phyloP scores from a whole-genome alignment of 208 protist species.

The Tetramitus jugosus region DNA sequence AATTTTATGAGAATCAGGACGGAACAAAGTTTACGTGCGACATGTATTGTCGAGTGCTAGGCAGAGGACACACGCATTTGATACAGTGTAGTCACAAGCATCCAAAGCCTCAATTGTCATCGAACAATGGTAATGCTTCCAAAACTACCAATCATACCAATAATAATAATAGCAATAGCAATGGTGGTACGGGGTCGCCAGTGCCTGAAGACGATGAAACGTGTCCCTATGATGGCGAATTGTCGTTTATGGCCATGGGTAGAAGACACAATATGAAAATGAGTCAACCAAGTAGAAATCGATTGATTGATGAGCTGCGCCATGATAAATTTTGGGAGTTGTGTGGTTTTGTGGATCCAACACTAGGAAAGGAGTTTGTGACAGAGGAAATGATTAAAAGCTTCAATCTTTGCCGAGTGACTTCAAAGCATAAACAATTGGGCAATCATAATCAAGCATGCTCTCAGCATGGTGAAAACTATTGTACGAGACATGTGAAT shows the following conservation, averaged over 20 bases:
- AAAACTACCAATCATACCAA: too few relatives aligned
- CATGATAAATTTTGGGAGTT: slow-evolving; percentile 14
- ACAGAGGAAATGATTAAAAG: background rate
- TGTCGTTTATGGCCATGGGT: background rate
- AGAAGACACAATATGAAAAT: too few relatives aligned
- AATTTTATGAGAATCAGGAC: background rate
- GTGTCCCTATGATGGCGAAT: background rate
- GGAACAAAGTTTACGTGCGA: slow-evolving; percentile 1
- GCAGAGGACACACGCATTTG: background rate
- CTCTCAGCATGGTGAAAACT: background rate
- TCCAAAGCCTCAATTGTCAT: too few relatives aligned
- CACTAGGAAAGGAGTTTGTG: too few relatives aligned
- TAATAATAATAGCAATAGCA: background rate
- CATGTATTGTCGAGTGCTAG: background rate
- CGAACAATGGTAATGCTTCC: too few relatives aligned
- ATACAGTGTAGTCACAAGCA: too few relatives aligned
- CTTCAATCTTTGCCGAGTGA: slow-evolving; percentile 7
- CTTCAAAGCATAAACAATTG: too few relatives aligned
- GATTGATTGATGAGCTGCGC: background rate
- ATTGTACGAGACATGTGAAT: slow-evolving; percentile 1
- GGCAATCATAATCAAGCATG: background rate
- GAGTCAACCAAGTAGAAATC: too few relatives aligned
- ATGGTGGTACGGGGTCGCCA: too few relatives aligned
- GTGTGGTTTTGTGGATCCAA: slow-evolving; percentile 13
- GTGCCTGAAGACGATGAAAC: too few relatives aligned